phyloP scores from a whole-genome alignment of 805 yeast species.

The Kodamaea sagamina region DNA sequence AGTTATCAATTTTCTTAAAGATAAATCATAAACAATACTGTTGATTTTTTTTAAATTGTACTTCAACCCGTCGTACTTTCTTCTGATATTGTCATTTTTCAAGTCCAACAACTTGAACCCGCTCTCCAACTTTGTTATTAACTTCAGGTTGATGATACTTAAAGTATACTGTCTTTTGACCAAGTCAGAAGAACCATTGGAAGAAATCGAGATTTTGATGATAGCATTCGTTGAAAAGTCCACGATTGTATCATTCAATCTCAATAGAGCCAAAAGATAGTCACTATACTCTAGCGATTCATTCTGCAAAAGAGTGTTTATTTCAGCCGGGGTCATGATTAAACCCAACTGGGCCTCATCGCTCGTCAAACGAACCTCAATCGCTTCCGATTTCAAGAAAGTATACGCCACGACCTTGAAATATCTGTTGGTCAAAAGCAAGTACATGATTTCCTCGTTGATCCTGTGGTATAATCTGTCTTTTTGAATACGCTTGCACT shows the following conservation, averaged over 20 bases:
- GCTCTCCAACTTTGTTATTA: slow-evolving; percentile 25
- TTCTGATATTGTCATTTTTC: slow-evolving; percentile 29
- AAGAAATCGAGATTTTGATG: slow-evolving; percentile 21
- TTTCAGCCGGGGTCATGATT: slow-evolving; percentile 22
- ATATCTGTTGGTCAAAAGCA: slow-evolving; percentile 22
- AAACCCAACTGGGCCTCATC: slow-evolving; percentile 16
- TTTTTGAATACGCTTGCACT: slow-evolving; percentile 18
- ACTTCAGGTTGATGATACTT: slow-evolving; percentile 23
- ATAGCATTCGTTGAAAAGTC: slow-evolving; percentile 28
- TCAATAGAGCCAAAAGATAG: slow-evolving; percentile 26
- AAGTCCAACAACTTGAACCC: slow-evolving; percentile 33
- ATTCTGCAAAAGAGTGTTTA: slow-evolving; percentile 15
- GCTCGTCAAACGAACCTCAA: slow-evolving; percentile 3
- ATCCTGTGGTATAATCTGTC: slow-evolving; percentile 22
- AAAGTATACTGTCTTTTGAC: slow-evolving; percentile 19
- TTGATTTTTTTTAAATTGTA: slow-evolving; percentile 30
- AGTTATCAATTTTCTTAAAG: slow-evolving; percentile 11
- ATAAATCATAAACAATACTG: slow-evolving; percentile 28
- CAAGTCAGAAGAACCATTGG: background rate
- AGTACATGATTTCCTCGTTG: slow-evolving; percentile 23
- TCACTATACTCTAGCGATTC: slow-evolving; percentile 21
- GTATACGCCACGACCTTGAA: slow-evolving; percentile 17
- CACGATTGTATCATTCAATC: slow-evolving; percentile 24
- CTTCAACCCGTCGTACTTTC: slow-evolving; percentile 32
- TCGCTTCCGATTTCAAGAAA: background rate